Base-by-base conservation (phyloP, 2,329 filamentous ascomycete species). In the Pseudogymnoascus sp. region DNA sequence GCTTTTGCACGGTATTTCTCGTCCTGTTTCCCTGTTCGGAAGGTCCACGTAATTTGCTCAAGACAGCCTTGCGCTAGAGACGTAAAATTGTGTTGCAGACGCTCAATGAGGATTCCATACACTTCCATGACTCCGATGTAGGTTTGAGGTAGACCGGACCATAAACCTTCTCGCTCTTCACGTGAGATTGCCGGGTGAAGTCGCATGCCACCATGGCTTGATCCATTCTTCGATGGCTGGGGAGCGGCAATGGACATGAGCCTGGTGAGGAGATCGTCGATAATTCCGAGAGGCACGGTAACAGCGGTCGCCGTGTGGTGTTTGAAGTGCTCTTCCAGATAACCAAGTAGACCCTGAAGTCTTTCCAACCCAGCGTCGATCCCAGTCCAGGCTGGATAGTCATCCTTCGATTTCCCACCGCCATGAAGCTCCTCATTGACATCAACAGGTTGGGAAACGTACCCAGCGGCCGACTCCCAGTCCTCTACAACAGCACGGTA, bases 161-260 rank as follows among this genome's bases (percentile, higher is more conserved):
- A 93, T 3, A 97, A 80, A 50, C 87, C 84, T 62, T 96, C 91
- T 65, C 88, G 87, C 75, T 97, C 93, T 60, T 96, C 90, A 65
- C 88, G 84, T 33, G 86, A 82, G 66, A 95, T 84, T 66, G 90
- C 87, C 6, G 86, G 80, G 68, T 92, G 93, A 64, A 86, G 79
- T 65, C 87, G 83, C 26, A 61, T 61, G 62, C 64, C 63, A 19
- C 66, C 68, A 37, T 64, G 62, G 47, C 61, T 66, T 21, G 68
- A 63, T 16, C 64, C 61, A 38, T 62, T 65, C 14, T 65, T 62
- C 6, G 64, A 61, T 26, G 66, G 61, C 6, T 67, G 83, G 74
- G 74, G 84, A 67, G 72, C 82, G 73, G 80, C 78, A 50, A 96
- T 81, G 16, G 88, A 85, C 37, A 90, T 82, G 29, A 96, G 76